These are phyloP conservation scores for Daldinia bambusicola DNA, from an alignment of 495 filamentous ascomycete species.

Conservation along the genomic window DNA sequence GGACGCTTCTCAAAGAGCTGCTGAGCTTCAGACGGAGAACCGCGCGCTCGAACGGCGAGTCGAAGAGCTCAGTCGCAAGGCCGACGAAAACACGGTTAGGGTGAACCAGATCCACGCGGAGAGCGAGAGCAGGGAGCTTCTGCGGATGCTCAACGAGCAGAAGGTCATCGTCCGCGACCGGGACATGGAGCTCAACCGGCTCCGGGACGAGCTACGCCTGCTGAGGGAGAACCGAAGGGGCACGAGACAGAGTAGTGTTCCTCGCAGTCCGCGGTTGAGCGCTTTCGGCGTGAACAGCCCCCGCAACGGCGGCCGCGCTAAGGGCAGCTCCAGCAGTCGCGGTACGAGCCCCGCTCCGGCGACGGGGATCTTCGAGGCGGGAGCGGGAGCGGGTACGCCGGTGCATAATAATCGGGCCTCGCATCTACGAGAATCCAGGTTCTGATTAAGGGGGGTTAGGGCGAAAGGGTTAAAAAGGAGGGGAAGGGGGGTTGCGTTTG, in stretches of 20 bases:
- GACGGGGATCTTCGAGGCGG: slow-evolving; percentile 37
- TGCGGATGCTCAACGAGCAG: slow-evolving; percentile 59
- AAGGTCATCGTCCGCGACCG: slow-evolving; percentile 66
- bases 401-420: slow-evolving; percentile 45
- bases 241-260: slow-evolving; percentile 60
- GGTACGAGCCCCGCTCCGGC: slow-evolving; percentile 57
- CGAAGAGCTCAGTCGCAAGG: slow-evolving; percentile 60
- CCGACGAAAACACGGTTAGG: slow-evolving; percentile 60
- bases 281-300: slow-evolving; percentile 55
- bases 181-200: slow-evolving; percentile 65
- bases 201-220: slow-evolving; percentile 49
- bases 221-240: slow-evolving; percentile 63
- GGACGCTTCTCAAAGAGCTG: slow-evolving; percentile 65
- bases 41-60: slow-evolving; percentile 60
- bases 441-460: slow-evolving; percentile 1
- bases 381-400: slow-evolving; percentile 22
- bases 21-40: slow-evolving; percentile 62
- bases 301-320: slow-evolving; percentile 42
- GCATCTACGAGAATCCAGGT: slow-evolving; percentile 51
- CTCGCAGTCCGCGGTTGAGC: slow-evolving; percentile 57
- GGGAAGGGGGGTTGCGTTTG: background rate
- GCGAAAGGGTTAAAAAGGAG: too few species aligned
- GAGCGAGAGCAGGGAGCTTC: slow-evolving; percentile 44
- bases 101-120: slow-evolving; percentile 64
- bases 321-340: slow-evolving; percentile 53